Percentiles rank a stretch among this genome's conserved stretches.
These are phyloP conservation scores for Canna indica DNA, from an alignment of 176 grass and related monocot species.

Conservation along the genomic window DNA sequence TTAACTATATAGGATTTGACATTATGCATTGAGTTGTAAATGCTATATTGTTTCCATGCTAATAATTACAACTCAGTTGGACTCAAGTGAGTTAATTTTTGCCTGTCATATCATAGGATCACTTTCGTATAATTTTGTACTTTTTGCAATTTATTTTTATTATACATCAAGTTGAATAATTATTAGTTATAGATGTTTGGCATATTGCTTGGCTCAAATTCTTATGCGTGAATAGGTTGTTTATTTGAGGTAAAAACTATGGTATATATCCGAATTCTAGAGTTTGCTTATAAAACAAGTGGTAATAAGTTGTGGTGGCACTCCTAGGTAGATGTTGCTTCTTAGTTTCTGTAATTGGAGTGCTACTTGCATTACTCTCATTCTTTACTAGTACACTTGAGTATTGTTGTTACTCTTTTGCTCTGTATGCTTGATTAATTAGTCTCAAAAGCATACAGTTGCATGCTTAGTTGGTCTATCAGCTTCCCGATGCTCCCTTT, in stretches of 20 bases:
- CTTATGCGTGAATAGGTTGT: neutral
- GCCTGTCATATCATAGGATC: neutral
- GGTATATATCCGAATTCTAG: no score
- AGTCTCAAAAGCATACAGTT: neutral
- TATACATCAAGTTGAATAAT: neutral
- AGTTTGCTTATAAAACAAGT: no score
- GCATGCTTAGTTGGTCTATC: no score
- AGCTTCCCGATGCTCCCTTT: no score
- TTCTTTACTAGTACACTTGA: no score
- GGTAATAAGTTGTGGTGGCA: no score
- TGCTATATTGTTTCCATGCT: neutral
- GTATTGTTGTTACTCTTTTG: neutral
- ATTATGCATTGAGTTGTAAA: neutral
- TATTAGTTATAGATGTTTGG: neutral
- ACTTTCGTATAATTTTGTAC: neutral
- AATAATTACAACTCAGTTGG: neutral
- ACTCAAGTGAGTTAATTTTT: neutral
- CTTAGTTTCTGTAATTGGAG: no score
- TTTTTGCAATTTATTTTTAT: neutral
- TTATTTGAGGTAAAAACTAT: no score
- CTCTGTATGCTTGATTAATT: neutral
- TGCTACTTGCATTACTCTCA: no score
- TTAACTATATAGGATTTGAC: conserved; percentile 5
- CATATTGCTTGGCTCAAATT: neutral
- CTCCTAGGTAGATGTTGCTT: no score